Evolutionary conservation across 345 rosid species (phyloP), one percentile per base, ranked within the genome.

Genomic region (Hibiscus tridactylites): DNA sequence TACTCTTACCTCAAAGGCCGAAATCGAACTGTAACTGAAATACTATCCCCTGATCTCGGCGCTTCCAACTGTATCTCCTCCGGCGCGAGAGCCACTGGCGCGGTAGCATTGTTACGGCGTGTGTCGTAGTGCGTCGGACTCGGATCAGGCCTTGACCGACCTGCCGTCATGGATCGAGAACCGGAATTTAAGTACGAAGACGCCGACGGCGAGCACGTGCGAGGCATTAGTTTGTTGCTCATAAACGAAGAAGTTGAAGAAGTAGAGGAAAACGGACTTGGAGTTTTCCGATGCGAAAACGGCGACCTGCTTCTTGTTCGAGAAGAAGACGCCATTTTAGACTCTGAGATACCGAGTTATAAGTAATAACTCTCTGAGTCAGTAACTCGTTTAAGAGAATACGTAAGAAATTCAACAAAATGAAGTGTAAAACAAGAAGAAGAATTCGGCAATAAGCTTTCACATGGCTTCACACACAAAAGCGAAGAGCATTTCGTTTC

Each of bases 1-100:
- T 83, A 78, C 26, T 73, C 72, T 79, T 83, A 96, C 99, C 95
- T 96, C 87, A 96, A 62, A 50, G 99, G 98, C 69, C 99, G 72
- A 76, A 96, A 96, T 69, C 99, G 92, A 82, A 96, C 88, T 75
- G 98, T 92, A 68, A 96, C 99, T 59, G 96, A 92, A 44, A 96
- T 96, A 75, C 97, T 96, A 74, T 96, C 97, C 9, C 89, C 91
- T 8, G 91, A 82, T 81, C 83, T 86, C 76, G 88, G 75, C 59
- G 79, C 77, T 5, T 85, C 97, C 77, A 81, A 15, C n/a, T 87
- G 87, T 75, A 96, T 75, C 83, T 90, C 99, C 35, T 92, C 99
- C 2, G 89, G 56, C 1, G 85, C 81, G 72, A 79, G 89, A 12
- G 79, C 87, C 9, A 85, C 88, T 35, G 96, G 89, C 19, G 88